Base-by-base conservation (phyloP, 2,329 filamentous ascomycete species). In the Alternaria burnsii region DNA sequence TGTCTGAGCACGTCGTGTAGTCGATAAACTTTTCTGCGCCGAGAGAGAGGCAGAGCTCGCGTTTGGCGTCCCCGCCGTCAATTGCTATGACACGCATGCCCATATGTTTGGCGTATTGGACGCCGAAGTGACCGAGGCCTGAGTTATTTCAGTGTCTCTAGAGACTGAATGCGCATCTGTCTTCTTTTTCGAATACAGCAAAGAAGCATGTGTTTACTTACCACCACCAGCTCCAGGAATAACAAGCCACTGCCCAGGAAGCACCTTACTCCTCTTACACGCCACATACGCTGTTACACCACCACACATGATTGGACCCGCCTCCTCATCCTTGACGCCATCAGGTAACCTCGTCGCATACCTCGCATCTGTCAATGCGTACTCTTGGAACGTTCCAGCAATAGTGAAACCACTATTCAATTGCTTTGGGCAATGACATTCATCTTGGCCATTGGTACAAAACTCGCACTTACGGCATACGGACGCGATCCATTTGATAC, bases 381-480 rank as follows among this genome's bases (percentile, higher is more conserved):
- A 77, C 48, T 75, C 69, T 22, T 80, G 81, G 65, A 84, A 82
- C 14, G 76, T 79, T 11, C 82, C 82, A 58, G 77, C 67, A 28
- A 71, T 71, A 4, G 73, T 78, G 55, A 81, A 79, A 61, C 93
- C 94, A 0, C 92, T 95, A 41, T 97, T 86, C 32, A 86, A 80
- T 28, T 91, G 76, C 66, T 82, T 77, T 1, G 77, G 69, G 65
- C 81, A 83, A 64, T 79, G 80, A n/a, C 60, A 82, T 71, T 83
- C 81, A 38, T 71, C 74, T 24, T 82, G 82, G 3, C 88, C 85
- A 75, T 90, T 79, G 71, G 81, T 88, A 83, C 94, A 97, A 85
- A 91, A 96, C 69, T 88, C 85, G 82, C 94, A 97, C 65, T 84
- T 80, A 61, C 95, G 84, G 80, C 94, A 97, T 40, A 91, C 89